Evolutionary conservation across 2,329 filamentous ascomycete species (phyloP).

Genomic region (Elsinoe perseae): DNA sequence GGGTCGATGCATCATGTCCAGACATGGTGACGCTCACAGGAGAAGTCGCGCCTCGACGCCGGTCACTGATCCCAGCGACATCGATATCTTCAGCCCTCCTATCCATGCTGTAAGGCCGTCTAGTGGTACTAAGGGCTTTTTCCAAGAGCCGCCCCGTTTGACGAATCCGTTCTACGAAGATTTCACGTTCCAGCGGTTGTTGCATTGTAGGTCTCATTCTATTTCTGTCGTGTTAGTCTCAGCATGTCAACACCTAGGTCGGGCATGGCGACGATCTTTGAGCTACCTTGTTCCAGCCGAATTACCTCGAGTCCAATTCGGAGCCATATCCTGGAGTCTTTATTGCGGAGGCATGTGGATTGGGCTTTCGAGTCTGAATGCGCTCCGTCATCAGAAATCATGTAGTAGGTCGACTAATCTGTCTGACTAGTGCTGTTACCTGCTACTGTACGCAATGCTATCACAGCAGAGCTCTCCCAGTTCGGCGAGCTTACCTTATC

Average conservation of each 20-base stretch:
- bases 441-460: neutral
- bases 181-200: neutral
- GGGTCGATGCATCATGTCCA: neutral
- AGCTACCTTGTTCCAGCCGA: neutral
- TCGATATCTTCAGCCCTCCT: neutral
- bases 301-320: neutral
- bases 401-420: neutral
- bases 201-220: neutral
- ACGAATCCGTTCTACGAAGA: neutral
- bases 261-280: neutral
- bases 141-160: constrained; percentile 6
- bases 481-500: constrained; percentile 49
- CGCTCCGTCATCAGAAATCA: too few relatives aligned
- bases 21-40: neutral
- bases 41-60: neutral
- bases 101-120: neutral
- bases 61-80: neutral
- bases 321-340: neutral
- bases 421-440: neutral
- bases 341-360: too few relatives aligned
- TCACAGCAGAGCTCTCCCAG: constrained; percentile 15
- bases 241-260: neutral
- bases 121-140: constrained; percentile 1
- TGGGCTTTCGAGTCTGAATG: too few relatives aligned
- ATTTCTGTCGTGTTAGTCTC: neutral